Evolutionary conservation across 352 stramenopile species (phyloP), one percentile per base, ranked within the genome.

Genomic region (Phytophthora ramorum): DNA sequence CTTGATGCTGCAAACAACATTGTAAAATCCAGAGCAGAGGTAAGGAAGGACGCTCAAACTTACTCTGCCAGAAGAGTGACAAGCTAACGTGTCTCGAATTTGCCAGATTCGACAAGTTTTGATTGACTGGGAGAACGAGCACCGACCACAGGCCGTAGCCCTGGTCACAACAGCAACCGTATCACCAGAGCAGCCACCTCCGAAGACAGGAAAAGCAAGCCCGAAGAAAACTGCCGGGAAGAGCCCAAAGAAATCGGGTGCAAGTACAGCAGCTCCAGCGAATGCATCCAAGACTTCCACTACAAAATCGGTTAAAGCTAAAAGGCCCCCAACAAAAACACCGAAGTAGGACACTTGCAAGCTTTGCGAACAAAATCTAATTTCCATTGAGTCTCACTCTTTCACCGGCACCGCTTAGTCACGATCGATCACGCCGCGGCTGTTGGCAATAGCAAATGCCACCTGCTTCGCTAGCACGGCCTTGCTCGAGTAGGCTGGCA

Each of bases 1-100:
- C 55, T 97, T 16, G 91, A 97, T 44, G 89, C 90, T 3, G 90
- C 89, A 5, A 69, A 85, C 10, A 93, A 93, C 50, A 78, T 97
- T 2, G 78, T 96, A 37, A 95, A 90, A 52, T 91, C 81, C 9
- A 70, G 70, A 53, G 76, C 71, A 2, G 85, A 93, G 75, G 78
- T 91, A 67, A 52, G 85, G 32, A 67, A 52, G 85, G 32, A 10
- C 5, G 17, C 41, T 47, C 9, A 1, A 3, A 16, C 17, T 7
- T 3, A 28, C 41, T 3, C 16, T 13, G 35, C 8, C 16, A 19
- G 35, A n/a, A 41, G 35, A 0, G 20, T 43, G 14, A 40, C 2
- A n/a, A 20, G n/a, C 17, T 47, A 47, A 47, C 19, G 17, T 16
- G 9, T 47, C 7, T 47, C 17, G 2, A 16, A 14, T 47, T n/a